These are phyloP conservation scores for Kwoniella europaea DNA, from an alignment of 768 basidiomycete species.

Conservation along the genomic window DNA sequence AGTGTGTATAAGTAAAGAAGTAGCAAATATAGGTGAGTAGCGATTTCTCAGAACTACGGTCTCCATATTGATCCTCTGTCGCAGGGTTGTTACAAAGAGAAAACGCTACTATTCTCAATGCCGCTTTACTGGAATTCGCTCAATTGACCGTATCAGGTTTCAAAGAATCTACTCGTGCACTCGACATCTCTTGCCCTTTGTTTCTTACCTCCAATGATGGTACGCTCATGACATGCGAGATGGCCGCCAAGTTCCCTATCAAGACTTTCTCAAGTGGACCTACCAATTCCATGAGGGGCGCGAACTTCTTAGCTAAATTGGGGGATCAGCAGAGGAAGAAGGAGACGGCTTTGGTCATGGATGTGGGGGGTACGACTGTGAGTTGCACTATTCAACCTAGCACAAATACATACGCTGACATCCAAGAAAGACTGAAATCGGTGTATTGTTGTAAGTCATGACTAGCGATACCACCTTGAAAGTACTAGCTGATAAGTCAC, in stretches of 20 bases:
- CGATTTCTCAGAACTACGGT: not conserved
- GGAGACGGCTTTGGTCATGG: constrained; percentile 61
- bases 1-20: constrained; percentile 65
- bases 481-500: too few species aligned
- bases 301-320: constrained; percentile 65
- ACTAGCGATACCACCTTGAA: too few species aligned
- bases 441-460: constrained; percentile 7
- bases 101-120: constrained; percentile 71
- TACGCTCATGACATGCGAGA: constrained; percentile 46
- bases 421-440: constrained; percentile 18
- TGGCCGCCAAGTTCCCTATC: constrained; percentile 67
- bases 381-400: not conserved
- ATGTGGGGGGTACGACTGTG: constrained; percentile 69
- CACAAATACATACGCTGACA: not conserved
- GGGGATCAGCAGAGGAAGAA: constrained; percentile 37
- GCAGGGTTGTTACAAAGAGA: constrained; percentile 70
- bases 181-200: constrained; percentile 61
- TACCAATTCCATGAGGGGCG: constrained; percentile 74
- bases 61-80: not conserved
- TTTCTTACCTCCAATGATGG: constrained; percentile 57
- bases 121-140: constrained; percentile 68
- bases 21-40: constrained; percentile 47
- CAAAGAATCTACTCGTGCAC: constrained; percentile 62
- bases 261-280: constrained; percentile 69
- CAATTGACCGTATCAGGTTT: constrained; percentile 66